A percentile compares a stretch with the other conserved stretches of the same genome.
Evolutionary conservation across 202 grass and related monocot genomes (phyloP).

Genomic region (Alloteropsis angusta): DNA sequence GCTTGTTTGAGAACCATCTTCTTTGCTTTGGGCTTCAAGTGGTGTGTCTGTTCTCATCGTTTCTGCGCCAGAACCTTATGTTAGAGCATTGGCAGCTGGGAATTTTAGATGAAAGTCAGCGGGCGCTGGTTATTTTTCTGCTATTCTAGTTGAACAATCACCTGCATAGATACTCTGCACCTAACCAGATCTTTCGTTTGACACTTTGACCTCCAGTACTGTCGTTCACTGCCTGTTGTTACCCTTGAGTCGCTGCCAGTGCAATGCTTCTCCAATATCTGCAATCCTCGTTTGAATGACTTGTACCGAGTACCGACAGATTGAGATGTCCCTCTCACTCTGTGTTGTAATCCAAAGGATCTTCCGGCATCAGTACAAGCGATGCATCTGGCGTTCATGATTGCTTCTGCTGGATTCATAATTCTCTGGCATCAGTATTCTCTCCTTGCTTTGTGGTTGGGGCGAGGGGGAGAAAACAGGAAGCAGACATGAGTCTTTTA

Average conservation of each 20-base stretch:
- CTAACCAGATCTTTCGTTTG: not conserved
- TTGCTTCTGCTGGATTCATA: slow-evolving; percentile 8
- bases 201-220: not conserved
- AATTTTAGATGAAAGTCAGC: not conserved
- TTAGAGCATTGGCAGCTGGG: not conserved
- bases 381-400: not conserved
- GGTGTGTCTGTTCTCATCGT: not conserved
- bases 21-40: not conserved
- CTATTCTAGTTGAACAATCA: not conserved
- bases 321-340: not conserved
- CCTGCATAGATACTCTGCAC: not conserved
- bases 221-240: not conserved
- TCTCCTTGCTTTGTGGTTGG: not conserved
- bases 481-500: not conserved
- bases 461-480: not conserved
- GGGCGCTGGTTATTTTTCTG: not conserved
- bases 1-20: not conserved
- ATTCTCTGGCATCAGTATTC: slow-evolving; percentile 7
- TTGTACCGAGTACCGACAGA: slow-evolving; percentile 23
- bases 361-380: not conserved
- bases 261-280: not conserved
- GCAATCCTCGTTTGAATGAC: not conserved
- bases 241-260: not conserved
- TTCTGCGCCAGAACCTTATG: not conserved
- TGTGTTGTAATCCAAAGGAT: not conserved